phyloP scores from a whole-genome alignment of 306 rosid genomes.

The Abrus pulchellus region DNA sequence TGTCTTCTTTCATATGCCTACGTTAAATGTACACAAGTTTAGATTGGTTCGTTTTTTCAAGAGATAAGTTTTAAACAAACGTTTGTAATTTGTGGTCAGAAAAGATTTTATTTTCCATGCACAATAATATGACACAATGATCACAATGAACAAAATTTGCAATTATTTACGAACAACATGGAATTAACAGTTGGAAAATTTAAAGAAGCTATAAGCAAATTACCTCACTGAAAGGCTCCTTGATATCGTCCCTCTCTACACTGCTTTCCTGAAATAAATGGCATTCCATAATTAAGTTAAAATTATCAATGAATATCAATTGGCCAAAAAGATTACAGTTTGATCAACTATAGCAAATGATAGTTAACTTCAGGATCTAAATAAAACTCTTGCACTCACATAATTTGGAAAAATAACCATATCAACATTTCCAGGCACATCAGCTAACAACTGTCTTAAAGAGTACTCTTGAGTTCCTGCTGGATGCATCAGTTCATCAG shows the following conservation, averaged over 20 bases:
- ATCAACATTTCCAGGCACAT: constrained; percentile 89
- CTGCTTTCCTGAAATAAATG: constrained; percentile 85
- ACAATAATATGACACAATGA: constrained; percentile 4
- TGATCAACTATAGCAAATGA: constrained; percentile 25
- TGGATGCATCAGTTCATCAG: constrained; percentile 88
- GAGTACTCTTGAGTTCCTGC: constrained; percentile 83
- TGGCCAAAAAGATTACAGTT: constrained; percentile 35
- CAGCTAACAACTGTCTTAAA: constrained; percentile 81
- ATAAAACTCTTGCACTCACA: constrained; percentile 65
- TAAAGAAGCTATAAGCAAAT: constrained; percentile 27
- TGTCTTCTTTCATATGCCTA: neutral
- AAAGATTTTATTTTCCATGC: constrained; percentile 26
- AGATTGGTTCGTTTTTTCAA: neutral
- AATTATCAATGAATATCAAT: constrained; percentile 29
- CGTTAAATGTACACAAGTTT: neutral
- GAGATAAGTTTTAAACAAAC: neutral
- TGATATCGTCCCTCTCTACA: constrained; percentile 86
- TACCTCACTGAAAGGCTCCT: constrained; percentile 99
- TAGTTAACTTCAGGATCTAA: constrained; percentile 19
- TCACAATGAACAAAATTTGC: neutral
- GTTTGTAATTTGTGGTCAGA: constrained; percentile 22
- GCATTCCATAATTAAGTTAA: constrained; percentile 43
- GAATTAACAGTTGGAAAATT: constrained; percentile 22
- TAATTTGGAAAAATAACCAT: constrained; percentile 95
- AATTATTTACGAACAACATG: constrained; percentile 2